Evolutionary conservation across 2,329 filamentous ascomycete genomes (phyloP).

Genomic region (Cladosporium sp.): DNA sequence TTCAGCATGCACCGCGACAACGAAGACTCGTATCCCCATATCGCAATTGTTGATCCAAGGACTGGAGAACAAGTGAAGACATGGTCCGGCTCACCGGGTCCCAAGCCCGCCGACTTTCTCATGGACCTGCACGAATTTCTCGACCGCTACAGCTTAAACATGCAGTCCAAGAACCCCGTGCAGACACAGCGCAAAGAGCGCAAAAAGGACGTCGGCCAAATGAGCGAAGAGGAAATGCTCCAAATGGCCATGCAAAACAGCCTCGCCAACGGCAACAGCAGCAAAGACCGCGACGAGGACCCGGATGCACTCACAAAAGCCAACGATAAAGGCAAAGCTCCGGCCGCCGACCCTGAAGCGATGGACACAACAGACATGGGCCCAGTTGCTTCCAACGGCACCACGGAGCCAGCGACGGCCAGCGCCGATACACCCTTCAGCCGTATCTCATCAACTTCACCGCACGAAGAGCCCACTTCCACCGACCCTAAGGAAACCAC

Average conservation of each 20-base stretch:
- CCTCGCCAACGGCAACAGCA: conserved; percentile 54
- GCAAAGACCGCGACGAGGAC: conserved; percentile 60
- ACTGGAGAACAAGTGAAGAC: conserved; percentile 97
- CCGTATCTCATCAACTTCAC: conserved; percentile 65
- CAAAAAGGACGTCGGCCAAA: conserved; percentile 70
- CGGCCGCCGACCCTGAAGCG: conserved; percentile 15
- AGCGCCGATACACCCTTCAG: conserved; percentile 51
- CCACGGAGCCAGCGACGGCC: conserved; percentile 9
- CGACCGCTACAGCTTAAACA: conserved; percentile 89
- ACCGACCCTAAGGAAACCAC: conserved; percentile 66
- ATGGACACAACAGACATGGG: conserved; percentile 29
- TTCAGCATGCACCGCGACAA: conserved; percentile 69
- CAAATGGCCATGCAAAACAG: conserved; percentile 91
- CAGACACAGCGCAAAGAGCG: conserved; percentile 67
- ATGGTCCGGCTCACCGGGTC: conserved; percentile 82
- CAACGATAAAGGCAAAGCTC: conserved; percentile 30
- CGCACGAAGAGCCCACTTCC: conserved; percentile 70
- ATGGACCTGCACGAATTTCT: conserved; percentile 92
- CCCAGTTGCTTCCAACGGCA: conserved; percentile 12
- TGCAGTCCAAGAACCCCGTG: conserved; percentile 88
- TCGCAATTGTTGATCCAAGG: conserved; percentile 89
- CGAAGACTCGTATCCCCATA: conserved; percentile 89
- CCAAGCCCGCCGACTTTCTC: conserved; percentile 73
- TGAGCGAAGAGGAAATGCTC: conserved; percentile 97
- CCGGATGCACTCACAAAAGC: conserved; percentile 78